phyloP scores from a whole-genome alignment of 148 eudicot genomes.

The Pouteria glomerata region DNA sequence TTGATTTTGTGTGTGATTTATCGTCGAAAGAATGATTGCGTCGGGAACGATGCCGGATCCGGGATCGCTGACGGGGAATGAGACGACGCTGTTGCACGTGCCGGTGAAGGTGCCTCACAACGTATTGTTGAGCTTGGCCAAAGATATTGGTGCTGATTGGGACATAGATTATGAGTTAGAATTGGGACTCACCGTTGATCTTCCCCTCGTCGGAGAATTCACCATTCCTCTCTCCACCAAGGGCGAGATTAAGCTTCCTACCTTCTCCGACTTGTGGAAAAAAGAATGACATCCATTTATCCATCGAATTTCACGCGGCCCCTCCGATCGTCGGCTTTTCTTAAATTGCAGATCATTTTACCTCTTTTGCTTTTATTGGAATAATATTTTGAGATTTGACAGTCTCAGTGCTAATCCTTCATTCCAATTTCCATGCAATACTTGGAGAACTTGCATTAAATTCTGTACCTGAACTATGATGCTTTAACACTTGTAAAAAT shows the following conservation, averaged over 20 bases:
- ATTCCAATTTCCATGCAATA: too few relatives aligned
- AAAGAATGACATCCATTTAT: too few relatives aligned
- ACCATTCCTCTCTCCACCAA: conserved; percentile 41
- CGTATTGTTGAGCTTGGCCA: conserved; percentile 33
- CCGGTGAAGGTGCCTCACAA: conserved; percentile 38
- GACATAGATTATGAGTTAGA: conserved; percentile 52
- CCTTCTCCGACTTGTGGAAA: conserved; percentile 11
- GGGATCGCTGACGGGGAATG: conserved; percentile 40
- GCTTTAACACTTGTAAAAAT: too few relatives aligned
- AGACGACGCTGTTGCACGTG: conserved; percentile 32
- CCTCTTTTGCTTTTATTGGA: too few relatives aligned
- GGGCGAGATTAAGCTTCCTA: conserved; percentile 60
- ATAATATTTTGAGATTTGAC: too few relatives aligned
- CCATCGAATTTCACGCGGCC: too few relatives aligned
- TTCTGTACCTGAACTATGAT: too few relatives aligned
- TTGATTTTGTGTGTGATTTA: not conserved
- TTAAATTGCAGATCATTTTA: too few relatives aligned
- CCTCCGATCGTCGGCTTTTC: too few relatives aligned
- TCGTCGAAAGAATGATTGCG: conserved; percentile 32
- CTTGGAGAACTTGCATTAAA: too few relatives aligned
- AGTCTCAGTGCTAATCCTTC: too few relatives aligned
- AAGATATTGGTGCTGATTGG: conserved; percentile 48
- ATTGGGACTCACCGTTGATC: conserved; percentile 38
- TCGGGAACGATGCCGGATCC: conserved; percentile 48
- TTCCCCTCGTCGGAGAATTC: conserved; percentile 38